Percentiles rank a stretch among this genome's conserved stretches.
Evolutionary conservation across 352 stramenopile species (phyloP).

Genomic region (Globisporangium orthogonon): DNA sequence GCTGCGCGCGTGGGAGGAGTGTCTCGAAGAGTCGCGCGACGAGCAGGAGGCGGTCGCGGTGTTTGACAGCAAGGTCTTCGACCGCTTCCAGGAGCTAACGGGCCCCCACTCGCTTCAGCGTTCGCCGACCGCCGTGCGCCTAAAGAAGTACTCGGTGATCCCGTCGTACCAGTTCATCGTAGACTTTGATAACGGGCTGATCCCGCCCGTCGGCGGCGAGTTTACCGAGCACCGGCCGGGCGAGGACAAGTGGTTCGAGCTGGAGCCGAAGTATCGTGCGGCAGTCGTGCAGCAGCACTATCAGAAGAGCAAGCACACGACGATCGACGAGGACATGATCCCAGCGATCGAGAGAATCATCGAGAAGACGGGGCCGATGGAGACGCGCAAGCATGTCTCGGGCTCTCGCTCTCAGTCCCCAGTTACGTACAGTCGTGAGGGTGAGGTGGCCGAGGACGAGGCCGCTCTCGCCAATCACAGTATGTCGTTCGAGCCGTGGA

Average conservation of each 20-base stretch:
- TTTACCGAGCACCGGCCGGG: neutral
- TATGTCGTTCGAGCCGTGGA: neutral
- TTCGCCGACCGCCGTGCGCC: constrained; percentile 2
- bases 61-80: constrained; percentile 7
- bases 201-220: neutral
- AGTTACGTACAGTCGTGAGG: neutral
- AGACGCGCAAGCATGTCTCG: neutral
- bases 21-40: neutral
- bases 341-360: constrained; percentile 7
- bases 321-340: constrained; percentile 7
- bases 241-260: constrained; percentile 2
- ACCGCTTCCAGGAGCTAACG: constrained; percentile 4
- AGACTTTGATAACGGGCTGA: constrained; percentile 4
- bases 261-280: constrained; percentile 4
- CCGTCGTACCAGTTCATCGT: constrained; percentile 11
- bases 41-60: constrained; percentile 2
- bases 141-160: constrained; percentile 10
- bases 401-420: neutral
- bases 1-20: constrained; percentile 6
- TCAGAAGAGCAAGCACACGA: constrained; percentile 9
- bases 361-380: neutral
- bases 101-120: neutral
- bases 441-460: neutral
- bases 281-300: constrained; percentile 5
- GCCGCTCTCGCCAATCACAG: neutral